Evolutionary conservation across 768 basidiomycete species (phyloP).

Genomic region (Tubosaeta brunneosetosa): DNA sequence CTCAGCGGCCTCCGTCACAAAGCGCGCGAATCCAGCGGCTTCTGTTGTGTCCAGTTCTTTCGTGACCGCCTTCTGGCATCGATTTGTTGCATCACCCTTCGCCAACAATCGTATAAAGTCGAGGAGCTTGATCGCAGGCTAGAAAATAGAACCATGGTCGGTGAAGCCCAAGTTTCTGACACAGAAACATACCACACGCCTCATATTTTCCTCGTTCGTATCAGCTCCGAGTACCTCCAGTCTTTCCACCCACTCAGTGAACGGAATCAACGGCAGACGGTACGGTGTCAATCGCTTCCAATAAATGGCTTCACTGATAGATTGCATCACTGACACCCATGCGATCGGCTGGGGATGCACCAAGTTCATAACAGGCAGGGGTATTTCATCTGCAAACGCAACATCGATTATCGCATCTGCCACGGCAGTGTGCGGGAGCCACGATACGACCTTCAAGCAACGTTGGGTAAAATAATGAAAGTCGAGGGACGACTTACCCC

Average conservation of each 20-base stretch:
- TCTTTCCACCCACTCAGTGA: slow-evolving; percentile 25
- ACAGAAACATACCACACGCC: slow-evolving; percentile 25
- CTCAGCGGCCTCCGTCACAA: slow-evolving; percentile 28
- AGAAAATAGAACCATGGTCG: background rate
- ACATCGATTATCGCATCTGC: slow-evolving; percentile 26
- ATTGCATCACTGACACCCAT: slow-evolving; percentile 23
- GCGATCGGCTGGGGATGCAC: slow-evolving; percentile 31
- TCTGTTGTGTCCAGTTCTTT: background rate
- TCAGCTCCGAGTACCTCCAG: slow-evolving; percentile 12
- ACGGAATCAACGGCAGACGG: slow-evolving; percentile 30
- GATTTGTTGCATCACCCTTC: slow-evolving; percentile 11
- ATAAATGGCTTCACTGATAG: slow-evolving; percentile 17
- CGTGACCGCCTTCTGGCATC: background rate
- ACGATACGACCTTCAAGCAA: slow-evolving; percentile 21
- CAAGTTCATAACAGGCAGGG: slow-evolving; percentile 26
- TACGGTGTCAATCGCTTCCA: slow-evolving; percentile 3
- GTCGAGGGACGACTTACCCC: slow-evolving; percentile 19
- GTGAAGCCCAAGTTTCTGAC: background rate
- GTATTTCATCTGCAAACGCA: slow-evolving; percentile 18
- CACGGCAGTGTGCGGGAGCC: slow-evolving; percentile 30
- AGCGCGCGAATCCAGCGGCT: slow-evolving; percentile 8
- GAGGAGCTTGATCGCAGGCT: slow-evolving; percentile 34
- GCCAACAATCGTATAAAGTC: slow-evolving; percentile 20
- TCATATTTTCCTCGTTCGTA: slow-evolving; percentile 19
- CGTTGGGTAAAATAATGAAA: background rate